Evolutionary conservation across 2,329 filamentous ascomycete species (phyloP), one percentile per base, ranked within the genome.

Genomic region (Cercospora beticola): DNA sequence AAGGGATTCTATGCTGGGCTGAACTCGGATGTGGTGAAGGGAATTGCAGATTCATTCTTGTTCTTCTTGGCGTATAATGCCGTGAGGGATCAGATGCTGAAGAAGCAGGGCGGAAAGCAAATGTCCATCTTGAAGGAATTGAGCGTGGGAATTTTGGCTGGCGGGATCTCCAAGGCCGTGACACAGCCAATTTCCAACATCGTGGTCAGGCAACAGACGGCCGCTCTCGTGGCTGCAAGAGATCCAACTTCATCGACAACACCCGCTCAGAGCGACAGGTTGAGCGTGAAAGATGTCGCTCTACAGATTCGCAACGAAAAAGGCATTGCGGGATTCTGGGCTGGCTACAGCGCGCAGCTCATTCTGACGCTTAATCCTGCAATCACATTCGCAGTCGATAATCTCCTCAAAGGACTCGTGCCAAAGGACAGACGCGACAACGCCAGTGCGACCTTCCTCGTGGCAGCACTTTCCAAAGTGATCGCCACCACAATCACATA

Each of bases 361-460:
- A 85, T 97, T 46, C 81, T 97, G 62, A 94, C 93, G 0, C 83
- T 97, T 30, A 97, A 97, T 75, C 93, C 94, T 1, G 90, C 90
- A 72, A 86, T 97, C 71, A 97, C 94, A 0, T 94, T 97, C 77
- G 89, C 94, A 73, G 82, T 97, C 31, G 92, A 96, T 76, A 89
- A 92, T 73, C 81, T 89, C 10, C 82, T 95, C 21, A 89, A 90
- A 72, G 85, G 87, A 63, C 81, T 89, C 7, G 82, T 93, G 0
- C 83, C 85, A 3, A 80, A 82, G 7, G 81, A 83, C 46, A 85
- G 83, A 73, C 81, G 85, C 8, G 81, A 83, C 4, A 82, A 86
- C 16, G 86, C 88, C 0, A 84, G 85, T 0, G 79, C 87, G 0
- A 90, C 86, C 0, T 91, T 92, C 75, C 76, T 91, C 1, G 78